Percentiles rank a stretch among this genome's conserved stretches.
Evolutionary conservation across 805 yeast species (phyloP).

Genomic region (Nakazawaea pomicola): DNA sequence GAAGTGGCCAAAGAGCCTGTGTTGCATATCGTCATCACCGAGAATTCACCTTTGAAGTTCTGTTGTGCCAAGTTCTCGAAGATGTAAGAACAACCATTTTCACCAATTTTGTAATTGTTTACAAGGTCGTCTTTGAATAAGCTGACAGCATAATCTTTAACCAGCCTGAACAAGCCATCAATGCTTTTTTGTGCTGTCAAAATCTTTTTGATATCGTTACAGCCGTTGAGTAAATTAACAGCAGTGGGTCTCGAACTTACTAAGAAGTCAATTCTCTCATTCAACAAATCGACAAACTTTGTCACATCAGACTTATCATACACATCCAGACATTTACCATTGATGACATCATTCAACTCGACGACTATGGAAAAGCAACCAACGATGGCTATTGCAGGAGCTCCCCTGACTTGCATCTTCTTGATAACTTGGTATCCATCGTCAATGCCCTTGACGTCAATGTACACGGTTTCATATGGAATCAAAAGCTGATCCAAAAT

Average conservation of each 20-base stretch:
- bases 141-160: conserved; percentile 42
- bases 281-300: conserved; percentile 32
- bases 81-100: conserved; percentile 73
- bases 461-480: conserved; percentile 74
- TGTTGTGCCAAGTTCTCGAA: conserved; percentile 37
- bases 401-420: conserved; percentile 94
- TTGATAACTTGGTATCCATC: conserved; percentile 83
- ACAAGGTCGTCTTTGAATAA: conserved; percentile 71
- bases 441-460: conserved; percentile 55
- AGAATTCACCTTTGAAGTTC: conserved; percentile 57
- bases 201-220: conserved; percentile 40
- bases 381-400: conserved; percentile 97
- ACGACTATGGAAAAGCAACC: conserved; percentile 80
- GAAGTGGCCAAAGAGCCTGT: conserved; percentile 97
- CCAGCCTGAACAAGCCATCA: conserved; percentile 22
- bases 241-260: conserved; percentile 91
- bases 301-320: conserved; percentile 28
- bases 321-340: conserved; percentile 21
- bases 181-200: conserved; percentile 16
- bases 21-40: conserved; percentile 89
- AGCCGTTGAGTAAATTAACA: conserved; percentile 81
- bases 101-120: conserved; percentile 78
- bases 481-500: conserved; percentile 78
- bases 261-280: conserved; percentile 54
- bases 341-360: conserved; percentile 44